Base-by-base conservation (phyloP, 2,329 filamentous ascomycete species). In the Trichoderma atroviride region DNA sequence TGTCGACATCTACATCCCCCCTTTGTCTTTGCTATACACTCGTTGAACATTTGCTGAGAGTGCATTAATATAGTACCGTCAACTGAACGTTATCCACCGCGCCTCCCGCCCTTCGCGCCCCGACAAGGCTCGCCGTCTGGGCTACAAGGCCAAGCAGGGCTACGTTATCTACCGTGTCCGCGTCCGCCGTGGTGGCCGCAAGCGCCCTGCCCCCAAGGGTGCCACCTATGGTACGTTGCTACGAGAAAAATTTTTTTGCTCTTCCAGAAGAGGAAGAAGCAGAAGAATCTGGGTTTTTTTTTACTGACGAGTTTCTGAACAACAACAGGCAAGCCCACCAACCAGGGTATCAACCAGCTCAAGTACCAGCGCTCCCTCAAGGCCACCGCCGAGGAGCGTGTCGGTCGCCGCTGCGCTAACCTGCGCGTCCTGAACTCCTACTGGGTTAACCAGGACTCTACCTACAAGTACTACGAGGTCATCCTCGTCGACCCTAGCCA, bases 371-470 rank as follows among this genome's bases (percentile, higher is more conserved):
- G 95, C 84, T 98, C 96, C 77, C 94, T 98, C 83, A 92, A 92
- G 85, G 89, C 95, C 79, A 99, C 96, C 79, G 96, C 96, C 79
- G 96, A 99, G 89, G 96, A 99, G 92, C 96, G 96, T 92, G 95
- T 99, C 83, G 96, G 96, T 81, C 94, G 94, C 85, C 94, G 95
- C 84, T 97, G 94, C 88, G 94, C 94, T 86, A 99, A 99, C 88
- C 87, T 99, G 84, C 94, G 96, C 82, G 96, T 99, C 82, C 92
- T 99, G 81, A 99, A 99, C 92, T 98, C 95, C 74, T 99, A 99
- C 94, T 99, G 96, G 96, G 93, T 99, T 89, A 99, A 99, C 92
- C 94, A 98, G 90, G 96, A 99, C 89, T 97, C 94, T 72, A 99
- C 96, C 86, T 99, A 98, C 93, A 99, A 99, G 90, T 99, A 99